Base-by-base conservation (phyloP, 371 early-diverging fungal genomes). In the Capniomyces stellatus region DNA sequence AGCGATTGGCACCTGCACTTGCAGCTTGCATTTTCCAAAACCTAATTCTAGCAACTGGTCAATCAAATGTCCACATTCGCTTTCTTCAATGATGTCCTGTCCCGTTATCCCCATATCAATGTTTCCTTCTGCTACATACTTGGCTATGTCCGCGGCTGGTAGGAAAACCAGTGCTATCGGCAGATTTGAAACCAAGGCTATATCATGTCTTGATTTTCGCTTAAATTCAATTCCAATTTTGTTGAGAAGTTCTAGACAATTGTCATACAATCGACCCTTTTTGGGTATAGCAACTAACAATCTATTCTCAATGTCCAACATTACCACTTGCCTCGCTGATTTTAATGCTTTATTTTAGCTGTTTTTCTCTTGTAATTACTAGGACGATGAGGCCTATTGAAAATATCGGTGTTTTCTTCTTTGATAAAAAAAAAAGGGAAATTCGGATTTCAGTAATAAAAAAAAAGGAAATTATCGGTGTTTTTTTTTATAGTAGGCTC, bases 101-200 rank as follows among this genome's bases (percentile, higher is more conserved):
- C 96, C 94, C 1, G 94, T 93, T 53, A 96, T 92, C 24, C 95
- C 97, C 30, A 94, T 57, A 64, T 94, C 94, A n/a, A 93, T 85
- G 58, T 87, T 84, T 28, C 97, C 94, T 31, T 88, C 84, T 29
- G 79, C 92, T 18, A 96, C 91, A 57, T 85, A 94, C 61, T 87
- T 85, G 31, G 92, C 85, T 58, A 94, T 96, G 65, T 94, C 93
- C 3, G 85, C 78, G 1, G 94, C 97, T 3, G 92, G 92, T 39
- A 96, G 70, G 64, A 96, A 94, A 39, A 96, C 79, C 35, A 96
- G 73, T 1, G 92, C 92, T 2, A 96, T 74, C 18, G 92, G 89
- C 48, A 87, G 72, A 70, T 94, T 96, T 50, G 84, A 81, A 29
- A 82, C 83, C n/a, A 91, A 74, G 1, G 97, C 94, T 71, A 94